Evolutionary conservation across 2,329 filamentous ascomycete species (phyloP), one percentile per base, ranked within the genome.

Genomic region (Cladophialophora carrionii): DNA sequence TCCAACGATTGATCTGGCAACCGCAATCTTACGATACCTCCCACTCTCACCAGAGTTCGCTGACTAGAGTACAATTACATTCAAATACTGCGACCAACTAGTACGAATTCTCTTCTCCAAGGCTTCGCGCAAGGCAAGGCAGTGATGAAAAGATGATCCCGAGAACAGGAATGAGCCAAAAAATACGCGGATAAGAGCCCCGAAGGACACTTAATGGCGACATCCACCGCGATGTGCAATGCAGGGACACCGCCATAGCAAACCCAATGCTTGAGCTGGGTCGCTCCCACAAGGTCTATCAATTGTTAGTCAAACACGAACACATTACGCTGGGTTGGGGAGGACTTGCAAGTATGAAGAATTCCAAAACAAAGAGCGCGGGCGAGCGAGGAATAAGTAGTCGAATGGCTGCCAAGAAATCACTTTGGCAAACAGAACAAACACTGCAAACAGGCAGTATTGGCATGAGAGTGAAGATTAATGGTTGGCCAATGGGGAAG

Each of bases 101-200:
- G 26, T 3, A 3, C 20, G 14, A 48, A 24, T 52, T 34, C 70
- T 70, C 70, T 72, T 72, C 71, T 68, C 68, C 71, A 72, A 63
- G 57, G 60, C 63, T 52, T 69, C 66, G 67, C 70, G 61, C 67
- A 63, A 70, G 67, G 67, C 65, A 68, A 62, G 48, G 53, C 52
- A 64, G 46, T 71, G 71, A 71, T 71, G 71, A 72, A 72, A 72
- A 72, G 68, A 58, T 61, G 31, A n/a, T 54, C 52, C 48, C 26
- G 48, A 24, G 10, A 24, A 26, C 48, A 52, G 56, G 56, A 31
- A 53, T 49, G 69, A 68, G 71, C 69, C 71, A 72, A 72, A 72
- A 72, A 72, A 70, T 71, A 49, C 71, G 68, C 70, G 68, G 61
- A 68, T 71, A 69, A 71, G 67, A 72, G 65, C 69, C 69, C 70